phyloP scores from a whole-genome alignment of 257 asterid genomes.

The Solanum dulcamara region DNA sequence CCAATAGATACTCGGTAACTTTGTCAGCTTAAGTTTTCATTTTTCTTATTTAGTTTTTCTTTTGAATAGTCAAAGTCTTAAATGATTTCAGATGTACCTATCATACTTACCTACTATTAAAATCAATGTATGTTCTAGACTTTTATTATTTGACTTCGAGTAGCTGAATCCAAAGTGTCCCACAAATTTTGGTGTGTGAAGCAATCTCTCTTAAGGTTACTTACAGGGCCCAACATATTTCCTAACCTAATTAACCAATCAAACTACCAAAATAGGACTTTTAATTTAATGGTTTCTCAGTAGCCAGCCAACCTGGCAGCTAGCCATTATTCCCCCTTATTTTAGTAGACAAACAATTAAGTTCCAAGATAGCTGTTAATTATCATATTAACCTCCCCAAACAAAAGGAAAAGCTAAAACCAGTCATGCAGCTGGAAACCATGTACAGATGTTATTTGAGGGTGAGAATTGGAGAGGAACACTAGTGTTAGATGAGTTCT shows the following conservation, averaged over 20 bases:
- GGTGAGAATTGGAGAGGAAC: neutral
- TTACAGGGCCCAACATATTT: neutral
- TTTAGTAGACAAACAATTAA: neutral
- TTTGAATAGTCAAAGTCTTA: neutral
- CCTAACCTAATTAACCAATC: conserved; percentile 42
- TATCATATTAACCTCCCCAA: neutral
- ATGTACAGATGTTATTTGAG: neutral
- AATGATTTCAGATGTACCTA: neutral
- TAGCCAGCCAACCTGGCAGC: neutral
- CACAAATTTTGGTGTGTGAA: neutral
- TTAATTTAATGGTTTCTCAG: conserved; percentile 1
- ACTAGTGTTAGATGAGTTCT: neutral
- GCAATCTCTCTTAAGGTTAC: neutral
- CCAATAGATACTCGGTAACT: neutral
- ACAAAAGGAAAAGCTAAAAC: neutral
- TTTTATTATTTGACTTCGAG: neutral
- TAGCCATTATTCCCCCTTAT: neutral
- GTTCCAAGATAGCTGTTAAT: neutral
- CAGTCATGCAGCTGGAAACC: neutral
- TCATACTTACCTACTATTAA: neutral
- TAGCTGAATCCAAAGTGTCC: neutral
- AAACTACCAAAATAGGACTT: neutral
- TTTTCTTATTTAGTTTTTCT: neutral
- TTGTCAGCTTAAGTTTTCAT: neutral
- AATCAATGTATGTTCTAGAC: neutral